These are phyloP conservation scores for Neocatenulostroma microsporum DNA, from an alignment of 2,329 filamentous ascomycete species.

Conservation along the genomic window DNA sequence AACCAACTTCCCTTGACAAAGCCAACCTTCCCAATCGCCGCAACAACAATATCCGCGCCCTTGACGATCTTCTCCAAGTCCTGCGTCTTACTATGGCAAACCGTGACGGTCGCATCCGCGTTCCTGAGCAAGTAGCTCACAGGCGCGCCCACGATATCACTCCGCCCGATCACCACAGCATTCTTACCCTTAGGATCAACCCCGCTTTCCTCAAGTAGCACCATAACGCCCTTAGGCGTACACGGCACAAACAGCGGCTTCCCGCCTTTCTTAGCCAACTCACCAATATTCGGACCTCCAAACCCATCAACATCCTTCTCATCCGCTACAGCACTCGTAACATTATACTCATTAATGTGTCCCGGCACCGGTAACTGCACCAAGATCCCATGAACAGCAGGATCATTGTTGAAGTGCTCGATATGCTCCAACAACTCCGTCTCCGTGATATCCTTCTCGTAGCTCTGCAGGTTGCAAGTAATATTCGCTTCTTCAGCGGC, in stretches of 20 bases:
- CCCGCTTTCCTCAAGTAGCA: conserved; percentile 73
- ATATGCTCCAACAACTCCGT: conserved; percentile 79
- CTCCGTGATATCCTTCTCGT: conserved; percentile 73
- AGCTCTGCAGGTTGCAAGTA: conserved; percentile 74
- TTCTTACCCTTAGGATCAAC: conserved; percentile 82
- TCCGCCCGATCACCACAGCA: conserved; percentile 87
- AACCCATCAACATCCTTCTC: conserved; percentile 99
- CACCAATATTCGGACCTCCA: conserved; percentile 86
- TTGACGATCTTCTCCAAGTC: conserved; percentile 67
- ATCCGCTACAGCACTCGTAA: conserved; percentile 84
- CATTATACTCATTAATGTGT: conserved; percentile 79
- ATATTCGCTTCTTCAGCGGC: conserved; percentile 94
- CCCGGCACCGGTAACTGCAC: conserved; percentile 87
- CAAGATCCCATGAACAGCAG: conserved; percentile 79
- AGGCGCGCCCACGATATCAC: conserved; percentile 94
- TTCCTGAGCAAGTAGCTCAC: conserved; percentile 94
- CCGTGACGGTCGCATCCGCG: conserved; percentile 90
- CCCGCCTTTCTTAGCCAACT: conserved; percentile 91
- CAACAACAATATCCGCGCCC: conserved; percentile 80
- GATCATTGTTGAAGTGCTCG: conserved; percentile 74
- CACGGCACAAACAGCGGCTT: conserved; percentile 85
- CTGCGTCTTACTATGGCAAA: conserved; percentile 85
- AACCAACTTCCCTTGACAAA: conserved; percentile 95
- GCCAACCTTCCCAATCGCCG: conserved; percentile 77
- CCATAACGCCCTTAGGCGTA: conserved; percentile 97